Evolutionary conservation across 352 stramenopile species (phyloP).

Genomic region (Phytophthora macrochlamydospora): DNA sequence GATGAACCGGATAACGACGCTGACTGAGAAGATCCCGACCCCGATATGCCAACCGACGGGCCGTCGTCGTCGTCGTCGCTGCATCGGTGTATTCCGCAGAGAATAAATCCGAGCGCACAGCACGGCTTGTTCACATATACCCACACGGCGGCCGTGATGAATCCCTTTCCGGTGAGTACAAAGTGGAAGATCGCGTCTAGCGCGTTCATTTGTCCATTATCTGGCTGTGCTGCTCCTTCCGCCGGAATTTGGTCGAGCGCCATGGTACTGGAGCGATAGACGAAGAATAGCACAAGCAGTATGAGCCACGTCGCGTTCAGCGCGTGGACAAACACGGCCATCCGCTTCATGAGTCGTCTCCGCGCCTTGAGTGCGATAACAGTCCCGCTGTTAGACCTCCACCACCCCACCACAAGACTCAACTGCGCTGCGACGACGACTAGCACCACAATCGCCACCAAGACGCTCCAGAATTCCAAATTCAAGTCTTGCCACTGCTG

Average conservation of each 20-base stretch:
- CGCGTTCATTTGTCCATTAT: constrained; percentile 33
- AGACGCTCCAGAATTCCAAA: constrained; percentile 60
- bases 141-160: constrained; percentile 69
- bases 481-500: constrained; percentile 66
- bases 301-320: constrained; percentile 72
- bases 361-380: constrained; percentile 73
- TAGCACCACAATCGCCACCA: constrained; percentile 61
- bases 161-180: constrained; percentile 65
- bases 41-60: constrained; percentile 22
- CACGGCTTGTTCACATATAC: constrained; percentile 68
- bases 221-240: constrained; percentile 4
- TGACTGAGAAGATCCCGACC: constrained; percentile 29
- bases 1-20: constrained; percentile 33
- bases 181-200: constrained; percentile 63
- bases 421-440: constrained; percentile 63
- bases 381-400: constrained; percentile 77
- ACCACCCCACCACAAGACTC: constrained; percentile 73
- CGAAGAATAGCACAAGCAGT: constrained; percentile 63
- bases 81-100: constrained; percentile 40
- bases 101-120: constrained; percentile 38
- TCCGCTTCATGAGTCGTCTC: constrained; percentile 76
- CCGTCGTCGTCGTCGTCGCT: constrained; percentile 24
- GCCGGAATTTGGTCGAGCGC: constrained; percentile 47
- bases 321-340: constrained; percentile 74
- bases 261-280: constrained; percentile 51